Evolutionary conservation across 192 early-diverging fungal species (phyloP).

Genomic region (Podila verticillata): DNA sequence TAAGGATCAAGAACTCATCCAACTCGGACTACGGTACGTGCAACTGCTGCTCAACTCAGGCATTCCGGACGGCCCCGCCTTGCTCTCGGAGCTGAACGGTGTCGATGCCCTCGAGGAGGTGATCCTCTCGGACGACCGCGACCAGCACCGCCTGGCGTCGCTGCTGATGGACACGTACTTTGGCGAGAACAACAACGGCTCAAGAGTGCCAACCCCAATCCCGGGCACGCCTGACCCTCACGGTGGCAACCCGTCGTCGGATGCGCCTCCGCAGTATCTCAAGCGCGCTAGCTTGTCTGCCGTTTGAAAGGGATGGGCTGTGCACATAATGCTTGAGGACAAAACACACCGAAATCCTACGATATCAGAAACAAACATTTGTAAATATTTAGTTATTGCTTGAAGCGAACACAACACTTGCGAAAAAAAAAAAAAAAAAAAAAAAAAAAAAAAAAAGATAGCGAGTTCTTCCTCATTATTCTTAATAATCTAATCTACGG

Average conservation of each 20-base stretch:
- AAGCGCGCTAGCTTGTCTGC: slow-evolving; percentile 42
- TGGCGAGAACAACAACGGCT: slow-evolving; percentile 60
- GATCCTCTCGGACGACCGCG: slow-evolving; percentile 59
- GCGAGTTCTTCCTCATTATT: no score
- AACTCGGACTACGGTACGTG: slow-evolving; percentile 69
- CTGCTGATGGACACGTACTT: slow-evolving; percentile 69
- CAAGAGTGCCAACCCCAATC: slow-evolving; percentile 39
- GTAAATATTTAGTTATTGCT: no score
- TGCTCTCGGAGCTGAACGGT: slow-evolving; percentile 50
- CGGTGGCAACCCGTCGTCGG: background rate
- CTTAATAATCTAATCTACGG: no score
- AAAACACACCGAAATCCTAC: no score
- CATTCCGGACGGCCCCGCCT: slow-evolving; percentile 46
- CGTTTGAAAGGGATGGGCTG: background rate
- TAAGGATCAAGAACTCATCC: slow-evolving; percentile 70
- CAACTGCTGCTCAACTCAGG: slow-evolving; percentile 61
- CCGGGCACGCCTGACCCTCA: slow-evolving; percentile 33
- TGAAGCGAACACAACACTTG: no score
- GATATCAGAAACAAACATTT: no score
- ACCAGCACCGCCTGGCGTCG: slow-evolving; percentile 57
- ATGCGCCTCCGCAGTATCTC: slow-evolving; percentile 40
- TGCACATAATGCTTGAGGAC: no score
- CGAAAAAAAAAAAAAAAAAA: no score
- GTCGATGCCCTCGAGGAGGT: slow-evolving; percentile 71
- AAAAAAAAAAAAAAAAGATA: no score